These are phyloP conservation scores for Dicorynia guianensis DNA, from an alignment of 306 rosid species.

Conservation along the genomic window DNA sequence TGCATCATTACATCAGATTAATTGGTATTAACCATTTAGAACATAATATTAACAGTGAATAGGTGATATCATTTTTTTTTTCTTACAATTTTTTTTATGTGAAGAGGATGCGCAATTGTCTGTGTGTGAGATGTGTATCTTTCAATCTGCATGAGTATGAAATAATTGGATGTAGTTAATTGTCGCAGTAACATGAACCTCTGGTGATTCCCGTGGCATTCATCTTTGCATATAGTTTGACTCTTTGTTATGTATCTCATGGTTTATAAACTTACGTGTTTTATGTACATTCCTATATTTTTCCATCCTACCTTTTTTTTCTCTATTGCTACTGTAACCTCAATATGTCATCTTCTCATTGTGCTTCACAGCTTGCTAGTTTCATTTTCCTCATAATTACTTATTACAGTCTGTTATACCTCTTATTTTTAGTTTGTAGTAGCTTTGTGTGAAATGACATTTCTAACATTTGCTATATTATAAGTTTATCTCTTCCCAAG, in stretches of 20 bases:
- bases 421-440: neutral
- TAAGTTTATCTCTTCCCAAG: constrained; percentile 4
- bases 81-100: neutral
- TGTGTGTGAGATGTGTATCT: constrained; percentile 6
- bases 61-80: neutral
- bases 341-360: constrained; percentile 3
- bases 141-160: constrained; percentile 9
- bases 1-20: constrained; percentile 12
- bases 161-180: constrained; percentile 14
- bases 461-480: neutral
- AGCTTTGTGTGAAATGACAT: too few relatives aligned
- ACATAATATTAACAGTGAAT: neutral
- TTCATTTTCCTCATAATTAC: constrained; percentile 17
- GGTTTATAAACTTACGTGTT: neutral
- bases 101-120: neutral
- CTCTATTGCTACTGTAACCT: neutral
- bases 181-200: neutral
- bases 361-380: constrained; percentile 15
- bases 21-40: neutral
- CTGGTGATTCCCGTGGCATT: neutral
- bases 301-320: too few relatives aligned
- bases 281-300: neutral
- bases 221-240: neutral
- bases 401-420: neutral
- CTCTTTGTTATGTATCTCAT: neutral